Percentiles rank a stretch among this genome's conserved stretches.
These are phyloP conservation scores for Alisma plantagoaquatica DNA, from an alignment of 106 monocot genomes.

Conservation along the genomic window DNA sequence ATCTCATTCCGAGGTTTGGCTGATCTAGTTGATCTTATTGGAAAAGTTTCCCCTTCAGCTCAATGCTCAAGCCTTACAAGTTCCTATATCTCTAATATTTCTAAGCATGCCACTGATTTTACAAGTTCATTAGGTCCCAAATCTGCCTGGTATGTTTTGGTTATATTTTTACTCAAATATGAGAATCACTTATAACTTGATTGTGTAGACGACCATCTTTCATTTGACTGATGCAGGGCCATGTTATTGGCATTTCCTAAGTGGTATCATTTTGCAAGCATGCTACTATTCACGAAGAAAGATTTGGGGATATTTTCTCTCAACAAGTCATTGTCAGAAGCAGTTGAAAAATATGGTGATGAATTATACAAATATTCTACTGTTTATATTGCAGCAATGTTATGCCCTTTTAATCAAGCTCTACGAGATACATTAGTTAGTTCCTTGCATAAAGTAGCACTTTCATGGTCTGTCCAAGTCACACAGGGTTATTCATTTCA, in stretches of 20 bases:
- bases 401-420: slow-evolving; percentile 35
- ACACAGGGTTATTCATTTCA: slow-evolving; percentile 4
- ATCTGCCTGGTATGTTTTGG: slow-evolving; percentile 51
- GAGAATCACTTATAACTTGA: too few relatives aligned
- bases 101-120: slow-evolving; percentile 1
- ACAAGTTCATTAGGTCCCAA: slow-evolving; percentile 25
- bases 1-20: slow-evolving; percentile 46
- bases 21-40: slow-evolving; percentile 37
- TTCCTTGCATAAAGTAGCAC: slow-evolving; percentile 24
- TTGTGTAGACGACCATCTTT: background rate
- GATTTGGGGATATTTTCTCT: too few relatives aligned
- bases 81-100: background rate
- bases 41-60: too few relatives aligned
- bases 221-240: slow-evolving; percentile 36
- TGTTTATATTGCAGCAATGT: slow-evolving; percentile 42
- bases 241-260: slow-evolving; percentile 63
- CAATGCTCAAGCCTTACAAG: background rate
- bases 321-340: too few relatives aligned
- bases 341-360: too few relatives aligned
- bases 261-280: slow-evolving; percentile 73
- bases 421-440: slow-evolving; percentile 13
- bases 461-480: slow-evolving; percentile 21
- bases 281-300: slow-evolving; percentile 27
- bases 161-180: background rate
- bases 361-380: slow-evolving; percentile 34